These are phyloP conservation scores for Arabis alpina DNA, from an alignment of 345 rosid genomes.

Conservation along the genomic window DNA sequence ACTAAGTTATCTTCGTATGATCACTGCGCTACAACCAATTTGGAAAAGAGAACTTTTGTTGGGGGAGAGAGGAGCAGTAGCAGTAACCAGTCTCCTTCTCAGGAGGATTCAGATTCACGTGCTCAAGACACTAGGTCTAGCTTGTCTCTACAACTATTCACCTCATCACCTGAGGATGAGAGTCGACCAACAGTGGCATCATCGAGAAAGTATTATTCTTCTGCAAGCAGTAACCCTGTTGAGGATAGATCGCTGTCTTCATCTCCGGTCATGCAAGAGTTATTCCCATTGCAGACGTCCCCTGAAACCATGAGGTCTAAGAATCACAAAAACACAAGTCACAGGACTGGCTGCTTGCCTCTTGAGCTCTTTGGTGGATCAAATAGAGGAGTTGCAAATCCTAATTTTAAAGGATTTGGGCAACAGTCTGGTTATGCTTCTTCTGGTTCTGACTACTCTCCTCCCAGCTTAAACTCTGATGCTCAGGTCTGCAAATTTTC, in stretches of 20 bases:
- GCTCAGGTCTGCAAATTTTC: conserved; percentile 57
- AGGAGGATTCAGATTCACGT: conserved; percentile 79
- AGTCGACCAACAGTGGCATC: conserved; percentile 72
- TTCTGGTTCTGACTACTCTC: conserved; percentile 91
- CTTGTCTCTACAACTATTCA: conserved; percentile 77
- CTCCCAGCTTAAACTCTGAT: conserved; percentile 78
- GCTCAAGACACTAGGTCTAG: conserved; percentile 58
- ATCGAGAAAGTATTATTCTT: conserved; percentile 82
- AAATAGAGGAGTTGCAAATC: conserved; percentile 49
- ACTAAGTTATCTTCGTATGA: conserved; percentile 55
- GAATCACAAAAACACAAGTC: conserved; percentile 52
- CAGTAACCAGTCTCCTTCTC: conserved; percentile 70
- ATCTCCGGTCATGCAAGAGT: conserved; percentile 71
- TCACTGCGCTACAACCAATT: conserved; percentile 42
- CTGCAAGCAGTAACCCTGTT: conserved; percentile 84
- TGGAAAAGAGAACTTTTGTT: conserved; percentile 53
- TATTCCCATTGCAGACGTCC: conserved; percentile 75
- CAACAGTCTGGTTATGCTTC: conserved; percentile 79
- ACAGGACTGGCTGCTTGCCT: conserved; percentile 52
- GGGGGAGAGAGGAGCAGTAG: conserved; percentile 74
- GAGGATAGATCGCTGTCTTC: conserved; percentile 81
- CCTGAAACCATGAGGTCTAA: conserved; percentile 58
- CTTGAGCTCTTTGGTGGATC: conserved; percentile 76
- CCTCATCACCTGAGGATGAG: conserved; percentile 71
- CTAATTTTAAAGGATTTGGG: conserved; percentile 55